Evolutionary conservation across 345 rosid genomes (phyloP), one percentile per base, ranked within the genome.

Genomic region (Citrus australasica): DNA sequence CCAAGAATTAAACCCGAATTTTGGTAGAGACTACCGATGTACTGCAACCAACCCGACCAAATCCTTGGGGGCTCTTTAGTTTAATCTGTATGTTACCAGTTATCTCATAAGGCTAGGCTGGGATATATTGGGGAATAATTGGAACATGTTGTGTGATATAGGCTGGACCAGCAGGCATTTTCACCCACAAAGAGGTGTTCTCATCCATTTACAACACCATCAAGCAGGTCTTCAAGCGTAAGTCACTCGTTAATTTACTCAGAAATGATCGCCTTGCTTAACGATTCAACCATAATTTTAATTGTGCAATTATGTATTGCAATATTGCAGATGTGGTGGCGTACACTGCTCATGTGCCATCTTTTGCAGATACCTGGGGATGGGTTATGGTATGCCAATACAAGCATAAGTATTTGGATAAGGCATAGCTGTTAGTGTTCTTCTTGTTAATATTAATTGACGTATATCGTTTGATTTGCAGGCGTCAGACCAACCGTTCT

Each of bases 121-220:
- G 51, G 51, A 40, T 11, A 11, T 46, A 46, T 46, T 11, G 3
- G 51, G 51, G 51, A 13, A 13, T 46, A 13, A 46, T 32, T 51
- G 53, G 9, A 60, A 22, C 22, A 27, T n/a, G 11, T 19, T 59
- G 8, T 55, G 30, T 51, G 48, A 25, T 9, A 64, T 61, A 95
- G 98, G 98, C 99, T 71, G 98, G 99, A 76, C 99, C 99, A 38
- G 99, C 99, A 25, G 99, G 99, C 62, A 89, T 93, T 79, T 95
- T 89, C 88, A 92, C 96, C 76, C 99, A 95, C 85, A 92, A 89
- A 79, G 98, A 95, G 83, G 99, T 95, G 21, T 95, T 93, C 82
- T 81, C 98, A 27, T 93, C 98, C 33, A 95, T 95, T 74, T 89
- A 90, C 87, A 93, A 95, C 87, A 95, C 99, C 35, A 83, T 91